phyloP scores from a whole-genome alignment of 192 early-diverging fungal genomes.

The Backusella macrospora region DNA sequence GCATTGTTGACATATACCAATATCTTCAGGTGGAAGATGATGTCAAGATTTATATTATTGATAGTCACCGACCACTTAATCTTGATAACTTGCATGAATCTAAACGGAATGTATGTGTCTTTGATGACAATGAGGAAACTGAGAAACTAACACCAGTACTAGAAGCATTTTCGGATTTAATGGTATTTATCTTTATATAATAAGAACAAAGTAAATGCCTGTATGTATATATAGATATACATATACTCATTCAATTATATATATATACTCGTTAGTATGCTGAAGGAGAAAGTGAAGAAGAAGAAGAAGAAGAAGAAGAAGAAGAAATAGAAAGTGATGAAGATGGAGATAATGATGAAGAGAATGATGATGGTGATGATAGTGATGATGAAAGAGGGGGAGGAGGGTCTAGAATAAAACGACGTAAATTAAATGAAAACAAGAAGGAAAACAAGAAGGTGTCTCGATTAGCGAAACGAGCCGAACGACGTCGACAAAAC shows the following conservation, averaged over 20 bases:
- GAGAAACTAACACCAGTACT: slow-evolving; percentile 63
- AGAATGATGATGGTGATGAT: slow-evolving; percentile 33
- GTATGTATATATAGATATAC: no score
- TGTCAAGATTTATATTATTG: slow-evolving; percentile 78
- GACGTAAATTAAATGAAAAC: slow-evolving; percentile 47
- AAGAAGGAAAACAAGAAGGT: not conserved
- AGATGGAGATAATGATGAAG: slow-evolving; percentile 40
- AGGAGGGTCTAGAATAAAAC: not conserved
- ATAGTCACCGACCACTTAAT: slow-evolving; percentile 88
- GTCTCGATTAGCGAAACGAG: not conserved
- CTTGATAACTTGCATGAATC: slow-evolving; percentile 79
- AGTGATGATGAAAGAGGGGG: slow-evolving; percentile 34
- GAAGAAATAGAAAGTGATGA: slow-evolving; percentile 39
- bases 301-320: slow-evolving; percentile 45
- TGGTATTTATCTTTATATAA: no score
- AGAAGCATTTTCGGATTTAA: slow-evolving; percentile 67
- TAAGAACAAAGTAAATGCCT: no score
- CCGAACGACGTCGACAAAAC: slow-evolving; percentile 8
- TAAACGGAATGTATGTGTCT: slow-evolving; percentile 71
- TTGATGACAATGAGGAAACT: slow-evolving; percentile 88
- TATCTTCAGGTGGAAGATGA: slow-evolving; percentile 50
- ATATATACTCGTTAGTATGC: not conserved
- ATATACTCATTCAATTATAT: no score
- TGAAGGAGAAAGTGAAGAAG: slow-evolving; percentile 30
- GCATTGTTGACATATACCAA: slow-evolving; percentile 71